Conservation (phyloP, 805 yeast species). For the Clavispora phyllophila region DNA sequence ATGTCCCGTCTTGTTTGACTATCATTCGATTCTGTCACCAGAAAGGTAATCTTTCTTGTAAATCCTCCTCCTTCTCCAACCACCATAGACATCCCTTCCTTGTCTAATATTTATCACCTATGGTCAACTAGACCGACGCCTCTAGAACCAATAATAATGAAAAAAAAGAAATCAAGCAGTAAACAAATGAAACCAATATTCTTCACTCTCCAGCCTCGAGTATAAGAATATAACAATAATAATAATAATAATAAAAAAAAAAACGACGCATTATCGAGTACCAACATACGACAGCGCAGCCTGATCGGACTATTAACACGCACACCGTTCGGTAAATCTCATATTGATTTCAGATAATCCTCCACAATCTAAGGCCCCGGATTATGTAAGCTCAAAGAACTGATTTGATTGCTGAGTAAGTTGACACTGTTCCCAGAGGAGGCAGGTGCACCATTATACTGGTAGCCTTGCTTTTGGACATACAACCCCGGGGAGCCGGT, state of each 20-base stretch:
- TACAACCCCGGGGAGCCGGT: conserved; percentile 14
- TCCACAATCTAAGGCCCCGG: conserved; percentile 1
- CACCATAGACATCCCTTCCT: not conserved
- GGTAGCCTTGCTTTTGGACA: conserved; percentile 7
- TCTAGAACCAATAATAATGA: not conserved
- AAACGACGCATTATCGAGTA: not conserved
- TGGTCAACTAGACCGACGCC: not conserved
- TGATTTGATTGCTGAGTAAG: conserved; percentile 26
- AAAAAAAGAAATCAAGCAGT: not conserved
- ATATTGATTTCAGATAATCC: not conserved
- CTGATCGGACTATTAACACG: not conserved
- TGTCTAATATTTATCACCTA: not conserved
- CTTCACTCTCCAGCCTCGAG: not conserved
- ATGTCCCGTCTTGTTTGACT: not conserved
- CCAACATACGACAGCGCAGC: not conserved
- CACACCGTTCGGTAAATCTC: not conserved
- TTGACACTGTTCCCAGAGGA: conserved; percentile 1
- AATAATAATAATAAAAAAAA: too few relatives aligned
- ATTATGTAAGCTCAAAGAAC: conserved; percentile 19
- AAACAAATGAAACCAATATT: not conserved
- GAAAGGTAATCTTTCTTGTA: not conserved
- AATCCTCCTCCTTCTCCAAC: not conserved
- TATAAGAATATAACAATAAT: too few relatives aligned
- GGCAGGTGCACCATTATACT: conserved; percentile 5
- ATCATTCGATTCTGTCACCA: not conserved